These are phyloP conservation scores for Phytophthora sansomeana DNA, from an alignment of 352 stramenopile species.

Conservation along the genomic window DNA sequence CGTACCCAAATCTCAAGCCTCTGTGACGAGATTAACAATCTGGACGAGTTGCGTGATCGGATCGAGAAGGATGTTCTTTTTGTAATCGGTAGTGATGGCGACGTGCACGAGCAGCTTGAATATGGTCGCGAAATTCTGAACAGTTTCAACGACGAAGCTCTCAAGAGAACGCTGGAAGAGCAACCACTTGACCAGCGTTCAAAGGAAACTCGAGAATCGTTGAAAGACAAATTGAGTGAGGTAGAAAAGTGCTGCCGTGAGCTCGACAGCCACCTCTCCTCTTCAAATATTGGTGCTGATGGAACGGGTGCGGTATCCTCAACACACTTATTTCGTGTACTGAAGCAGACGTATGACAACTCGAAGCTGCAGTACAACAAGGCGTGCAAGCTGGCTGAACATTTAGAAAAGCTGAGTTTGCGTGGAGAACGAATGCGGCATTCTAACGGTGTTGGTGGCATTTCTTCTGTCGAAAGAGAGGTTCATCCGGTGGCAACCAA, in stretches of 20 bases:
- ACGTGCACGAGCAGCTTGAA: conserved; percentile 81
- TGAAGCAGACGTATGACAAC: conserved; percentile 81
- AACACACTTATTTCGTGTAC: conserved; percentile 65
- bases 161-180: conserved; percentile 71
- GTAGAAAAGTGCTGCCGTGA: conserved; percentile 63
- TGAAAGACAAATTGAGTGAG: conserved; percentile 59
- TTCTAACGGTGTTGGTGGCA: conserved; percentile 28
- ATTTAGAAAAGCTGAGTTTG: conserved; percentile 64
- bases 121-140: conserved; percentile 74
- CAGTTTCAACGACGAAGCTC: conserved; percentile 69
- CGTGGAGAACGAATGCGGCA: conserved; percentile 35
- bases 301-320: conserved; percentile 38
- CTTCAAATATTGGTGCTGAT: conserved; percentile 38
- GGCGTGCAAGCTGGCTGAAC: conserved; percentile 56
- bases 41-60: conserved; percentile 67
- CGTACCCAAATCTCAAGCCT: conserved; percentile 48
- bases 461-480: conserved; percentile 26
- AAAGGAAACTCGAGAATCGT: conserved; percentile 54
- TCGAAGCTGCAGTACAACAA: conserved; percentile 82
- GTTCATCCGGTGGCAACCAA: conserved; percentile 42
- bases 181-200: conserved; percentile 77
- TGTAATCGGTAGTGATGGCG: conserved; percentile 78
- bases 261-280: conserved; percentile 56
- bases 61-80: conserved; percentile 79
- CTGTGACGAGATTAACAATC: conserved; percentile 57